Evolutionary conservation across 352 stramenopile species (phyloP).

Genomic region (Phytophthora pinifolia): DNA sequence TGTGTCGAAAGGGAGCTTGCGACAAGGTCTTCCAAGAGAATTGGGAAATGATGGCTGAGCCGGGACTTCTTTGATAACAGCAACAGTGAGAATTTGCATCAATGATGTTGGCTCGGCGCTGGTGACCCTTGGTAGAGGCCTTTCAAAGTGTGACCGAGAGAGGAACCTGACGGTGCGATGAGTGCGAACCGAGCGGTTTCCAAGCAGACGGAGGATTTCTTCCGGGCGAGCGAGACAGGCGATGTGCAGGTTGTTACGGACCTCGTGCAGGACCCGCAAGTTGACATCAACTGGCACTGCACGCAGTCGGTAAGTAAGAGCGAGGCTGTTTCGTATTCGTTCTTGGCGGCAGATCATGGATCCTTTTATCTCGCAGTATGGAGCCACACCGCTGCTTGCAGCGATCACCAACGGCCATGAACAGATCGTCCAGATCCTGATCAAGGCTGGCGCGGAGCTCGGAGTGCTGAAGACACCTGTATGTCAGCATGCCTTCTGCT

Average conservation of each 20-base stretch:
- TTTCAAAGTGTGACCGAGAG: constrained; percentile 7
- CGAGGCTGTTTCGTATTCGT: not conserved
- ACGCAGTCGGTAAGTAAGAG: constrained; percentile 56
- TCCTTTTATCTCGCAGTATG: constrained; percentile 41
- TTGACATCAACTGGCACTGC: constrained; percentile 77
- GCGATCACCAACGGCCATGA: constrained; percentile 65
- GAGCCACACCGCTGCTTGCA: constrained; percentile 65
- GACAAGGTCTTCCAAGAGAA: not conserved
- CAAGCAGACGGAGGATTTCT: constrained; percentile 57
- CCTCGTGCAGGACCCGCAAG: constrained; percentile 43
- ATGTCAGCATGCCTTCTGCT: constrained; percentile 7
- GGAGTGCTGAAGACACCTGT: constrained; percentile 72
- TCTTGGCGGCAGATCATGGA: not conserved
- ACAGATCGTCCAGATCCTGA: constrained; percentile 52
- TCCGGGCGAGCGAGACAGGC: constrained; percentile 55
- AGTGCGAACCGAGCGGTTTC: constrained; percentile 66
- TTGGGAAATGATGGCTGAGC: too few species aligned
- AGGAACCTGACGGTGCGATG: constrained; percentile 30
- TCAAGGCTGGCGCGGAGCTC: constrained; percentile 63
- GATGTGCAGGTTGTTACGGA: constrained; percentile 44
- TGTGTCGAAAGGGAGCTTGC: not conserved
- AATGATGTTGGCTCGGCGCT: not conserved
- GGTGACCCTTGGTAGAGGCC: constrained; percentile 6
- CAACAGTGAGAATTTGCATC: too few species aligned
- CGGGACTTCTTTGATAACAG: too few species aligned